A percentile compares a stretch with the other conserved stretches of the same genome.
Evolutionary conservation across 768 basidiomycete species (phyloP).

Genomic region (Amanita rimosa): DNA sequence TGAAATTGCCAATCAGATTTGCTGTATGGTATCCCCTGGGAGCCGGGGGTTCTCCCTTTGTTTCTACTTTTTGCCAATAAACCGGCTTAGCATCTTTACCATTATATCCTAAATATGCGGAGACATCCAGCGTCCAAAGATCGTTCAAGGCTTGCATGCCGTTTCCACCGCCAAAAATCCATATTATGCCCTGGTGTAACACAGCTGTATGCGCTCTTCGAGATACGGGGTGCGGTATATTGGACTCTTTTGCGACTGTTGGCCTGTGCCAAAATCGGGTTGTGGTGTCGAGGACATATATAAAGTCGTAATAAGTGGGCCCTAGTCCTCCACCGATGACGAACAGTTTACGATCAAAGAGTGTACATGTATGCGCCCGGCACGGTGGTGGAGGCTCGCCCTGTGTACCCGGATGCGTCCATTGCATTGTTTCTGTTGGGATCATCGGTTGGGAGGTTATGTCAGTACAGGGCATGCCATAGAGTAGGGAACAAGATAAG

Average conservation of each 20-base stretch:
- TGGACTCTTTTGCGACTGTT: slow-evolving; percentile 13
- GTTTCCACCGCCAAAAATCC: slow-evolving; percentile 92
- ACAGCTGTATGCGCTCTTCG: slow-evolving; percentile 87
- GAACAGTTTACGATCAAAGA: slow-evolving; percentile 70
- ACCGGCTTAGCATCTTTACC: slow-evolving; percentile 13
- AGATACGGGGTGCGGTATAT: slow-evolving; percentile 38
- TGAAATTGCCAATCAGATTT: slow-evolving; percentile 73
- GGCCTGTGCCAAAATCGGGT: slow-evolving; percentile 57
- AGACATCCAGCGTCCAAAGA: slow-evolving; percentile 74
- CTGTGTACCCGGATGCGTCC: slow-evolving; percentile 65
- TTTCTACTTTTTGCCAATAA: slow-evolving; percentile 37
- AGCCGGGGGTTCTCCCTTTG: slow-evolving; percentile 42
- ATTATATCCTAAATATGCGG: slow-evolving; percentile 15
- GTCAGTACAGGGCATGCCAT: background rate
- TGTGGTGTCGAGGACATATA: slow-evolving; percentile 75
- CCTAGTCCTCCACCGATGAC: slow-evolving; percentile 86
- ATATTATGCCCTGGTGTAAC: slow-evolving; percentile 57
- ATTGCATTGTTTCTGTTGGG: slow-evolving; percentile 72
- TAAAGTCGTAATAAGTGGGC: slow-evolving; percentile 68
- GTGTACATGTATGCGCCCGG: slow-evolving; percentile 80
- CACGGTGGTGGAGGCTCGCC: slow-evolving; percentile 80
- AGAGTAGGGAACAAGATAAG: background rate
- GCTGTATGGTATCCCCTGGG: slow-evolving; percentile 86
- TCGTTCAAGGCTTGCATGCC: slow-evolving; percentile 86
- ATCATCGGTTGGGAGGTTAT: background rate